Evolutionary conservation across 257 asterid species (phyloP), one percentile per base, ranked within the genome.

Genomic region (Lithospermum erythrorhizon): DNA sequence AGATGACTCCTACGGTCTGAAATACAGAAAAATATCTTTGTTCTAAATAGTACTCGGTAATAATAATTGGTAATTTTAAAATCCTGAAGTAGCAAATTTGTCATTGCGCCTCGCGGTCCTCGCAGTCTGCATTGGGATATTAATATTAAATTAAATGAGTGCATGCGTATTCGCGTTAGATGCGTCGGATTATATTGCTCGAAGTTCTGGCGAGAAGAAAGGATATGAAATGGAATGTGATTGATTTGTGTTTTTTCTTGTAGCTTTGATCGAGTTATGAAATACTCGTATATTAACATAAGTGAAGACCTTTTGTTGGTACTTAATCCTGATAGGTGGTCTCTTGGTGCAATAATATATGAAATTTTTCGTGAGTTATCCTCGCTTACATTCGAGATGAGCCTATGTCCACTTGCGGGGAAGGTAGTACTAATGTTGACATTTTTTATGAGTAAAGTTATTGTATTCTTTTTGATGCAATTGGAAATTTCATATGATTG

Each of bases 171-270:
- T 91, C 98, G n/a, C n/a, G n/a, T n/a, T n/a, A n/a, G 63, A 91
- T 96, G 47, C 96, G 88, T 61, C 96, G 73, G 98, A 91, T 79
- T 91, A 91, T 79, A 91, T 91, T 64, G 98, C 98, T 53, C 32
- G 96, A 91, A 74, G 98, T 91, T 71, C 71, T 91, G n/a, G n/a
- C 76, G 88, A 88, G 83, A 91, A 84, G 78, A 96, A 96, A 75
- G 88, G n/a, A n/a, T n/a, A n/a, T 88, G 63, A 96, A 65, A 87
- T 89, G 95, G 98, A 91, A 72, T 91, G 98, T 67, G 98, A 91
- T 74, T 91, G 98, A 96, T 90, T 76, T 19, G 84, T 60, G 63
- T 70, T 51, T 51, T 18, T 30, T 29, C 66, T 2, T 68, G 14
- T 57, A 21, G 61, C 22, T 68, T 65, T 16, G 48, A 22, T 76